phyloP scores from a whole-genome alignment of 2,329 filamentous ascomycete genomes.

The Coccinonectria pachysandricola region DNA sequence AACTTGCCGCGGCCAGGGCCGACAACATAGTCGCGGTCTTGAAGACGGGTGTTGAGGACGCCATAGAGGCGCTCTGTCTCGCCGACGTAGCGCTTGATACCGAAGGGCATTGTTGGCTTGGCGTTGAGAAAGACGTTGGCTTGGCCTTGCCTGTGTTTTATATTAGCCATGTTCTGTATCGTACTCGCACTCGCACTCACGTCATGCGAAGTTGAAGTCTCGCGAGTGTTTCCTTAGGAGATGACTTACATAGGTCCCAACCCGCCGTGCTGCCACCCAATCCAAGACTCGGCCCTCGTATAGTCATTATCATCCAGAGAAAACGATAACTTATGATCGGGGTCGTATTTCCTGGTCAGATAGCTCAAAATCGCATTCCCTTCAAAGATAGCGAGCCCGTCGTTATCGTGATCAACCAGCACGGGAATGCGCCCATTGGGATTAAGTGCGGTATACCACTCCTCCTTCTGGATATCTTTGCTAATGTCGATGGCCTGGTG shows the following conservation, averaged over 20 bases:
- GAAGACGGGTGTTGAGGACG: constrained; percentile 57
- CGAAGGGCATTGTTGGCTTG: constrained; percentile 60
- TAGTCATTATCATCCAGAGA: constrained; percentile 28
- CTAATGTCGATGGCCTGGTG: constrained; percentile 48
- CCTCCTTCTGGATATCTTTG: constrained; percentile 56
- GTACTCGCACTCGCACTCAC: no score
- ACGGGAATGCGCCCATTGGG: constrained; percentile 58
- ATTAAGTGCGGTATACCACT: constrained; percentile 52
- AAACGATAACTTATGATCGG: constrained; percentile 34
- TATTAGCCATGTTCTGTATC: constrained; percentile 13
- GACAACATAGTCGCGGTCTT: constrained; percentile 38
- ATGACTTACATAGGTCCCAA: constrained; percentile 47
- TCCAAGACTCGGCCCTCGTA: constrained; percentile 36
- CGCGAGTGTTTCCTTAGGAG: background rate
- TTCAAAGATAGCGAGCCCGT: constrained; percentile 59
- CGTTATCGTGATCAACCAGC: constrained; percentile 55
- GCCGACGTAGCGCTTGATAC: constrained; percentile 62
- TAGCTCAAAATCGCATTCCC: constrained; percentile 65
- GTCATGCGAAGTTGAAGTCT: no score
- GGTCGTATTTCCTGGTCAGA: constrained; percentile 62
- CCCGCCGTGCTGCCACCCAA: constrained; percentile 65
- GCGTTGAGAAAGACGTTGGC: constrained; percentile 67
- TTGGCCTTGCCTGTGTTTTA: constrained; percentile 53
- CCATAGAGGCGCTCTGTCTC: constrained; percentile 67
- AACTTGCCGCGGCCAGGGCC: constrained; percentile 45